Evolutionary conservation across 2,329 filamentous ascomycete species (phyloP).

Genomic region (Zopfia rhizophila): DNA sequence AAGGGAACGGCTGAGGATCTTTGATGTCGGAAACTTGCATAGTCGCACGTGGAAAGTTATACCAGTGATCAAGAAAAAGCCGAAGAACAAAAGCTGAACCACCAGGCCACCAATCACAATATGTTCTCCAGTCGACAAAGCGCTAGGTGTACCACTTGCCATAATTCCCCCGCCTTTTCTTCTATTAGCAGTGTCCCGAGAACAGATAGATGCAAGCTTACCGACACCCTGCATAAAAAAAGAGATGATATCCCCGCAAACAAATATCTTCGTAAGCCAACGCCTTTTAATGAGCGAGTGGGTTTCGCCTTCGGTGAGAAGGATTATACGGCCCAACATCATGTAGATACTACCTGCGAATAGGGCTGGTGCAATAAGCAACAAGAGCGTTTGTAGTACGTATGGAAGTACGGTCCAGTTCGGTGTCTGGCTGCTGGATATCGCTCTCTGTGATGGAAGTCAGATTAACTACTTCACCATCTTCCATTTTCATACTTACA

Average conservation of each 20-base stretch:
- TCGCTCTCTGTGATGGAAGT: too few relatives aligned
- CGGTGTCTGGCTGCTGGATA: slow-evolving; percentile 26
- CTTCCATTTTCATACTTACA: slow-evolving; percentile 3
- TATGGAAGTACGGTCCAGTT: slow-evolving; percentile 51
- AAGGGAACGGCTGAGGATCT: slow-evolving; percentile 4
- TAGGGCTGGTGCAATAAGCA: slow-evolving; percentile 59
- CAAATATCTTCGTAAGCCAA: slow-evolving; percentile 56
- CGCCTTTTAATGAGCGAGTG: slow-evolving; percentile 50
- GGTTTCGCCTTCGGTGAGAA: slow-evolving; percentile 49
- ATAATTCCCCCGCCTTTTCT: slow-evolving; percentile 51
- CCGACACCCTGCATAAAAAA: slow-evolving; percentile 55
- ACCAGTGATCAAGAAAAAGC: slow-evolving; percentile 57
- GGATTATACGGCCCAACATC: slow-evolving; percentile 58
- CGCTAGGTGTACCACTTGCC: slow-evolving; percentile 33
- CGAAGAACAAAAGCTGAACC: slow-evolving; percentile 61
- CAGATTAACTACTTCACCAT: background rate
- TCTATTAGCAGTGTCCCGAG: too few relatives aligned
- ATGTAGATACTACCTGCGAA: slow-evolving; percentile 63
- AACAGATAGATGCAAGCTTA: too few relatives aligned
- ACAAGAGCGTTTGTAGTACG: slow-evolving; percentile 52
- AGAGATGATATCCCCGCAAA: slow-evolving; percentile 54
- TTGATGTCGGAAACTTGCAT: too few relatives aligned
- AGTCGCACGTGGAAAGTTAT: too few relatives aligned
- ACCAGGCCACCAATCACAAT: slow-evolving; percentile 59
- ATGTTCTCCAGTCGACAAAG: slow-evolving; percentile 50